Evolutionary conservation across 2,329 filamentous ascomycete species (phyloP), one percentile per base, ranked within the genome.

Genomic region (Fonsecaea nubica): DNA sequence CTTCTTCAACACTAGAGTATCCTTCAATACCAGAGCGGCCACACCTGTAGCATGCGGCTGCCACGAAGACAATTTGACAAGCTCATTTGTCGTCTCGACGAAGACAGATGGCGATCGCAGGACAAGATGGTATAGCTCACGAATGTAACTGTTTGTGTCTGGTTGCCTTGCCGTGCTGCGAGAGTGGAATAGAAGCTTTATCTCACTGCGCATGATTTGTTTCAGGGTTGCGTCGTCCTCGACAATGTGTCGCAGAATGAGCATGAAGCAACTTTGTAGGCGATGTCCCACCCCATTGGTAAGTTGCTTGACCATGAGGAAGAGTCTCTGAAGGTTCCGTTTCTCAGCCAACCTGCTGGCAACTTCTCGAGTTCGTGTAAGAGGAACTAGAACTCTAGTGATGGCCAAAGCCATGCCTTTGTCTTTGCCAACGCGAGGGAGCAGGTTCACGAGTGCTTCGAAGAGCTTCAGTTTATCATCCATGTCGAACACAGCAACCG

Each of bases 231-330:
- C 90, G 58, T 97, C 92, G 74, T 99, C 96, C 78, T 99, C 95
- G 62, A 98, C 87, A 70, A 99, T 90, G 75, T 99, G 95, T 48
- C 96, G 89, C 52, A 99, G 82, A 60, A 97, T 90, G 12, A 94
- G 86, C 85, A 98, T 90, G 73, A 97, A 90, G 10, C 69, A 62
- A 68, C 85, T 85, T 68, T 90, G 87, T 9, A 99, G 85, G 62
- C 90, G 89, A 62, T 91, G 87, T 35, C 92, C 91, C 6, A 91
- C 90, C 35, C 89, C 86, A 32, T 91, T 91, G 21, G 92, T 89
- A 66, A 98, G 86, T 77, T 98, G 94, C 77, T 96, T 96, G 64
- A 94, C 89, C 92, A 98, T 97, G 59, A 97, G 87, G 78, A 99
- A 98, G 25, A 99, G 83, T 33, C 92, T 87, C 75, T 95, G 92